Base-by-base conservation (phyloP, 345 rosid species). In the Eucalyptus victrix region DNA sequence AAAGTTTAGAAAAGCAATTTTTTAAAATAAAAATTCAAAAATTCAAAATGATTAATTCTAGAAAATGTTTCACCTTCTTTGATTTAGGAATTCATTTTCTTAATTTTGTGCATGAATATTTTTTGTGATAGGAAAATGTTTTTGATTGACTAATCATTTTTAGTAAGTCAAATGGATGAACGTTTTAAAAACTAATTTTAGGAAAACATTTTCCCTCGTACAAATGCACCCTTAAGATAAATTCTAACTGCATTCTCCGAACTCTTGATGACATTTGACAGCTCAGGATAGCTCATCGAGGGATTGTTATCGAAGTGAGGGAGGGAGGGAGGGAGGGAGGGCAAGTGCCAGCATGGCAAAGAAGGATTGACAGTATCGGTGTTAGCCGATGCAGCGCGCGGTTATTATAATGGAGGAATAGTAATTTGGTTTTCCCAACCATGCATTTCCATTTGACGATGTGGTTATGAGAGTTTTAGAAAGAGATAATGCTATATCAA, bases 311-410 rank as follows among this genome's bases (percentile, higher is more conserved):
- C 3, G 2, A 2, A 69, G 42, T 3, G 11, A 16, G 42, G 21
- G 24, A 34, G 13, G 42, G 37, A 34, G 13, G 42, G 37, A 34
- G 37, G 37, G 12, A 32, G 80, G 80, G 10, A 69, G 80, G 24
- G 24, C 11, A 67, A 42, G 45, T 5, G 28, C 28, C 1, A 24
- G 15, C 45, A 37, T 72, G 26, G 26, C 45, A 19, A 19, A 37
- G 6, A 72, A 37, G 28, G 4, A 21, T 11, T 6, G 47, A 11
- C 2, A 3, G 45, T 4, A 37, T 37, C 45, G 2, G 28, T 14
- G 15, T 72, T 0, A 23, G 26, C 26, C 4, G 5, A 37, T 6
- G 26, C 26, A 5, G 15, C 26, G 2, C 2, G 5, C 2, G 9
- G 14, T 37, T 72, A 40, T 12, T 19, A 37, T 40, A 21, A 76